These are phyloP conservation scores for Pestalotiopsis sp. DNA, from an alignment of 2,329 filamentous ascomycete genomes.

Conservation along the genomic window DNA sequence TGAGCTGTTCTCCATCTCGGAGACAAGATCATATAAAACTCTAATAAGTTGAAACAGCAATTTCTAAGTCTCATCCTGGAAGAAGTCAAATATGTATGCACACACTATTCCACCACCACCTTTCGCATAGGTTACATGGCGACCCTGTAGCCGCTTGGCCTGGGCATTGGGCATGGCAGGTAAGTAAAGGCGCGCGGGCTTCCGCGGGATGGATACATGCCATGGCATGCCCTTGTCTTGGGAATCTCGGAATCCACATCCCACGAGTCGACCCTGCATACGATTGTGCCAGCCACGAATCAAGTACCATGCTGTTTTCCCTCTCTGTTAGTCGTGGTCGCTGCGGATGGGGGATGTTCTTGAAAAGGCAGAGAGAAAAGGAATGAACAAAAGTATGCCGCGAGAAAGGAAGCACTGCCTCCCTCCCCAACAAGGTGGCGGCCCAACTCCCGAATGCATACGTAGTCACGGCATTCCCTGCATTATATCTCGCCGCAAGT, in stretches of 20 bases:
- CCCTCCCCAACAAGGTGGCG: background rate
- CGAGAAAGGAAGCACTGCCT: background rate
- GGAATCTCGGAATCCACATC: background rate
- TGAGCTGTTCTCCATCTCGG: background rate
- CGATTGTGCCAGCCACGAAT: background rate
- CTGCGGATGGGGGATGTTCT: background rate
- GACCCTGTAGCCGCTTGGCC: background rate
- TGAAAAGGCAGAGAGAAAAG: background rate
- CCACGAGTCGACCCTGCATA: constrained; percentile 5
- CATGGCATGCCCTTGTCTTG: background rate
- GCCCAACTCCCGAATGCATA: background rate
- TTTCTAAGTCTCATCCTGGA: background rate
- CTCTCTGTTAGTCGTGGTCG: background rate
- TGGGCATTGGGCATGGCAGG: background rate
- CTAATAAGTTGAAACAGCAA: background rate
- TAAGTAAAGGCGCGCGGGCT: background rate
- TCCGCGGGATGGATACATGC: background rate
- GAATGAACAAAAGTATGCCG: background rate
- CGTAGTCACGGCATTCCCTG: background rate
- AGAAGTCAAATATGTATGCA: background rate
- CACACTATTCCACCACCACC: background rate
- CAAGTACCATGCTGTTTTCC: background rate
- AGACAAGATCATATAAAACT: background rate
- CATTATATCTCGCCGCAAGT: background rate
- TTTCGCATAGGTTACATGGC: background rate